Evolutionary conservation across 1,284 basidiomycete genomes (phyloP).

Genomic region (Sanghuangporus weigelae): DNA sequence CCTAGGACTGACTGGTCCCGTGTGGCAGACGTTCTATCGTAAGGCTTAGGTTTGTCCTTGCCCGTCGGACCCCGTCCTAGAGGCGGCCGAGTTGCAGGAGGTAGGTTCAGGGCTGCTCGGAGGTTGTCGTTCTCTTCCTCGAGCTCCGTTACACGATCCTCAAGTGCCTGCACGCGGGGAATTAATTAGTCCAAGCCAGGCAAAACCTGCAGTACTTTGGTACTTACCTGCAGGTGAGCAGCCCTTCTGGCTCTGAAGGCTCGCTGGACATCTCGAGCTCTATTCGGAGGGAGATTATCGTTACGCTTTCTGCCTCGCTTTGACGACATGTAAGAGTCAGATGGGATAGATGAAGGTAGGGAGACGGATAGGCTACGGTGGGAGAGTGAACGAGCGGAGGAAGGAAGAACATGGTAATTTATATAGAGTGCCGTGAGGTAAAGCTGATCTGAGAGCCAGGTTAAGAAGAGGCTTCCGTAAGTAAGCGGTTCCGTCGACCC

Average conservation of each 20-base stretch:
- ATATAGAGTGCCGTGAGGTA: slow-evolving; percentile 6
- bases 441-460: slow-evolving; percentile 6
- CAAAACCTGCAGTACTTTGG: background rate
- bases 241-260: slow-evolving; percentile 88
- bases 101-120: slow-evolving; percentile 70
- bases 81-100: slow-evolving; percentile 63
- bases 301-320: slow-evolving; percentile 89
- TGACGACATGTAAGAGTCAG: slow-evolving; percentile 53
- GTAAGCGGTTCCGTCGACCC: slow-evolving; percentile 5
- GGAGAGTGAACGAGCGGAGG: slow-evolving; percentile 20
- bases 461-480: slow-evolving; percentile 2
- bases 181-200: background rate
- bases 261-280: slow-evolving; percentile 87
- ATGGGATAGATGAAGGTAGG: slow-evolving; percentile 17
- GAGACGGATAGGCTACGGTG: slow-evolving; percentile 19
- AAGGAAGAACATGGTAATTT: slow-evolving; percentile 16
- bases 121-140: slow-evolving; percentile 82
- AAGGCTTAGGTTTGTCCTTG: slow-evolving; percentile 65
- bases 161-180: slow-evolving; percentile 56
- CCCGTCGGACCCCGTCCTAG: slow-evolving; percentile 80
- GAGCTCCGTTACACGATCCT: slow-evolving; percentile 76
- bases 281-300: slow-evolving; percentile 87
- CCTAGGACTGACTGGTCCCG: slow-evolving; percentile 31
- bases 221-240: slow-evolving; percentile 74
- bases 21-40: slow-evolving; percentile 26